Evolutionary conservation across 805 yeast genomes (phyloP).

Genomic region (Blastobotrys peoriensis): DNA sequence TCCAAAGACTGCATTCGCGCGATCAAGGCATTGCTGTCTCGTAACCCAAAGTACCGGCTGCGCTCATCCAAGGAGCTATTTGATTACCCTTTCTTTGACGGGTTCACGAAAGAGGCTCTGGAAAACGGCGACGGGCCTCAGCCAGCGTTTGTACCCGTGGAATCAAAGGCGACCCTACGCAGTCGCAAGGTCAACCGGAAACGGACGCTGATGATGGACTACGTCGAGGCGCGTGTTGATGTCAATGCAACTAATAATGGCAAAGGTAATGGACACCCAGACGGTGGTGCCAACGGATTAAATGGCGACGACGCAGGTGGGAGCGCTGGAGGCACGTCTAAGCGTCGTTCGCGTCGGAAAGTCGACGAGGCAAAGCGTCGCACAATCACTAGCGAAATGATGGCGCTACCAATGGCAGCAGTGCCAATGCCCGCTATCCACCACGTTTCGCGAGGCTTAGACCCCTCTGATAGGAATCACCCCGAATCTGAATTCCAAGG

Average conservation of each 20-base stretch:
- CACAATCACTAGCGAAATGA: not conserved
- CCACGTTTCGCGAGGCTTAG: not conserved
- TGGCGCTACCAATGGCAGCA: not conserved
- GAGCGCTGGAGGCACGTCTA: too few species aligned
- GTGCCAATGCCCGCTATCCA: not conserved
- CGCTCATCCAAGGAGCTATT: conserved; percentile 9
- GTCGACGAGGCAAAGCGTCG: not conserved
- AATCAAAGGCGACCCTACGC: not conserved
- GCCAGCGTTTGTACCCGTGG: conserved; percentile 4
- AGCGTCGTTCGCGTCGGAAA: not conserved
- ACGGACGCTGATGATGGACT: not conserved
- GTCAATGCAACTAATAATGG: not conserved
- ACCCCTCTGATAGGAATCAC: not conserved
- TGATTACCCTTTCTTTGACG: conserved; percentile 13
- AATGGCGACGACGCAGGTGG: too few species aligned
- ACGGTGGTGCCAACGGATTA: not conserved
- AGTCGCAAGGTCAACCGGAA: not conserved
- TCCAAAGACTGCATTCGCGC: conserved; percentile 15
- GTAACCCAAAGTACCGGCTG: conserved; percentile 12
- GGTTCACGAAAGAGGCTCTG: conserved; percentile 5
- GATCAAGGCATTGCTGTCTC: conserved; percentile 11
- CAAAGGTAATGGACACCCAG: too few species aligned
- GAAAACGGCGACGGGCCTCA: not conserved
- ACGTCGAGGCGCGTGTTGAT: not conserved
- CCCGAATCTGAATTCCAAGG: not conserved